Percentiles rank a stretch among this genome's conserved stretches.
These are phyloP conservation scores for Sporobolomyces roseus DNA, from an alignment of 768 basidiomycete species.

Conservation along the genomic window DNA sequence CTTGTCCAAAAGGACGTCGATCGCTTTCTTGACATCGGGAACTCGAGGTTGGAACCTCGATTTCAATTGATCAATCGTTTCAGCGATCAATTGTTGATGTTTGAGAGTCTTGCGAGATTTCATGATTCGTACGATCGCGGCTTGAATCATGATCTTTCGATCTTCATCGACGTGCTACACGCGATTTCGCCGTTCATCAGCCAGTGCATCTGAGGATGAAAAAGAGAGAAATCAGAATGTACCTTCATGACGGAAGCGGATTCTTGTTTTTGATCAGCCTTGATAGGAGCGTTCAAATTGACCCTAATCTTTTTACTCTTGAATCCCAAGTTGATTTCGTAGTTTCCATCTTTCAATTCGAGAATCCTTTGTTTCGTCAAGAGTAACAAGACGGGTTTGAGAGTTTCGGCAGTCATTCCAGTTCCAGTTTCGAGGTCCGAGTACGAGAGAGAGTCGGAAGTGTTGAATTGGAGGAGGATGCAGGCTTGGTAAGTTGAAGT, in stretches of 20 bases:
- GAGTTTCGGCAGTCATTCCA: conserved; percentile 65
- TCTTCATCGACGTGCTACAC: conserved; percentile 74
- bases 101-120: conserved; percentile 93
- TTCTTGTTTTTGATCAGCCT: conserved; percentile 90
- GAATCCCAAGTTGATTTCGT: conserved; percentile 75
- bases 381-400: conserved; percentile 62
- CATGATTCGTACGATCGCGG: conserved; percentile 61
- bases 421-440: conserved; percentile 77
- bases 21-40: conserved; percentile 92
- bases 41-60: conserved; percentile 88
- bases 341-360: conserved; percentile 85
- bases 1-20: conserved; percentile 87
- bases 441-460: conserved; percentile 75
- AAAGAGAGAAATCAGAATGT: background rate
- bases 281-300: conserved; percentile 65
- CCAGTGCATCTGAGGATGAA: background rate
- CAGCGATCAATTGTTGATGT: conserved; percentile 82
- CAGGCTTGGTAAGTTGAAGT: conserved; percentile 93
- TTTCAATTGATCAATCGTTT: conserved; percentile 83
- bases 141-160: conserved; percentile 88
- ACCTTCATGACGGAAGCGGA: conserved; percentile 82
- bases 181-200: background rate
- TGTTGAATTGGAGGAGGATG: conserved; percentile 90
- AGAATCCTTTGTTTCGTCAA: conserved; percentile 84
- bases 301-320: conserved; percentile 50